Evolutionary conservation across 176 grass and related monocot genomes (phyloP), one percentile per base, ranked within the genome.

Genomic region (Echinochloa phyllopogon): DNA sequence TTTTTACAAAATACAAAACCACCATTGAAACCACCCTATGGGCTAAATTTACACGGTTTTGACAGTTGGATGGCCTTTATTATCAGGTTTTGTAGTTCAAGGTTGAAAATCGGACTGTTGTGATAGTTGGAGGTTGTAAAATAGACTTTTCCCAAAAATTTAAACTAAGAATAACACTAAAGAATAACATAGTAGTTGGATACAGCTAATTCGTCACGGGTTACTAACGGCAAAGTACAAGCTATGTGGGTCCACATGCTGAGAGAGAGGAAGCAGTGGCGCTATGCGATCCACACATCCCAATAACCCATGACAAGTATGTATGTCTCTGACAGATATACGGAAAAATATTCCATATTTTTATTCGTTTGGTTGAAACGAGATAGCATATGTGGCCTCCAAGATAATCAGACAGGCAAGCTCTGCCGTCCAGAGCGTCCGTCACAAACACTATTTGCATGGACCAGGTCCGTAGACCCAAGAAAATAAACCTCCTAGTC

Each of bases 401-500:
- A 13, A 29, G 14, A 84, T 44, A 66, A 66, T 37, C 44, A 65
- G 60, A 55, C 13, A 51, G 42, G 17, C 45, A 75, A 42, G 10
- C 10, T 33, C 52, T 37, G 36, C 21, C 43, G 62, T 41, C 50
- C 72, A 69, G 27, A 82, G 42, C 42, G 52, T 76, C 62, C 52
- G 38, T 40, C 10, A 67, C 66, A 69, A 4, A 55, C 18, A 20
- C 38, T 17, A 10, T 61, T 29, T 69, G 39, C 29, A 11, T 71
- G 33, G 50, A 69, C 79, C 61, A 77, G 23, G 52, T 83, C 63
- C 42, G 21, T 61, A 76, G 29, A 82, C 86, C 64, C 14, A 25
- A 25, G 9, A 23, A 58, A 10, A 50, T 3, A 50, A 53, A 24
- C 39, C n/a, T 69, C 29, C 29, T 1, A 33, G 29, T 33, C 38